Evolutionary conservation across 257 asterid genomes (phyloP).

Genomic region (Gentiana macrophylla): DNA sequence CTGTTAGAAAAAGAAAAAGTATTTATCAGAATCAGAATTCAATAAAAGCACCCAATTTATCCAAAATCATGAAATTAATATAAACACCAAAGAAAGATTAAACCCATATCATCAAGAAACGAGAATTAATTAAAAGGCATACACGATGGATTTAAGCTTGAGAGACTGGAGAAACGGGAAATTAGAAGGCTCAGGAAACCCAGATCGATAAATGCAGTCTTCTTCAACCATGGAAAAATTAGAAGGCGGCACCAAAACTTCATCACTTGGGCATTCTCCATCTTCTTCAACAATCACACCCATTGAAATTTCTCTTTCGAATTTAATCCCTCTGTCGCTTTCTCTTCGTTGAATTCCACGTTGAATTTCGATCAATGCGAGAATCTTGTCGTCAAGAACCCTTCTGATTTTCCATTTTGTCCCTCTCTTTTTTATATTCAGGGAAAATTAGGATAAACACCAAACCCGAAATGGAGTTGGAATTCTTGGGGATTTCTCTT

Average conservation of each 20-base stretch:
- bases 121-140: slow-evolving; percentile 1
- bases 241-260: slow-evolving; percentile 18
- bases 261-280: slow-evolving; percentile 1
- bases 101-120: neutral
- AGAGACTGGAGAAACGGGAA: slow-evolving; percentile 31
- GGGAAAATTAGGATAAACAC: too few species aligned
- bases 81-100: neutral
- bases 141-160: slow-evolving; percentile 31
- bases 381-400: too few species aligned
- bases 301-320: slow-evolving; percentile 8
- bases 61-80: slow-evolving; percentile 1
- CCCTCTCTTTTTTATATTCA: too few species aligned
- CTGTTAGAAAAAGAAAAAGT: slow-evolving; percentile 10
- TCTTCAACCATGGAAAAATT: slow-evolving; percentile 33
- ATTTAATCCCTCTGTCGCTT: too few species aligned
- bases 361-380: too few species aligned
- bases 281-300: slow-evolving; percentile 24
- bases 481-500: too few species aligned
- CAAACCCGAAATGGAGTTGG: too few species aligned
- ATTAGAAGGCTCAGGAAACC: slow-evolving; percentile 30
- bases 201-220: slow-evolving; percentile 34
- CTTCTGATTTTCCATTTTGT: too few species aligned
- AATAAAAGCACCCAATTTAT: neutral
- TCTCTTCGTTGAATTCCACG: too few species aligned
- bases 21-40: neutral